A percentile compares a stretch with the other conserved stretches of the same genome.
These are phyloP conservation scores for Psilocybe cyanescens DNA, from an alignment of 768 basidiomycete species.

Conservation along the genomic window DNA sequence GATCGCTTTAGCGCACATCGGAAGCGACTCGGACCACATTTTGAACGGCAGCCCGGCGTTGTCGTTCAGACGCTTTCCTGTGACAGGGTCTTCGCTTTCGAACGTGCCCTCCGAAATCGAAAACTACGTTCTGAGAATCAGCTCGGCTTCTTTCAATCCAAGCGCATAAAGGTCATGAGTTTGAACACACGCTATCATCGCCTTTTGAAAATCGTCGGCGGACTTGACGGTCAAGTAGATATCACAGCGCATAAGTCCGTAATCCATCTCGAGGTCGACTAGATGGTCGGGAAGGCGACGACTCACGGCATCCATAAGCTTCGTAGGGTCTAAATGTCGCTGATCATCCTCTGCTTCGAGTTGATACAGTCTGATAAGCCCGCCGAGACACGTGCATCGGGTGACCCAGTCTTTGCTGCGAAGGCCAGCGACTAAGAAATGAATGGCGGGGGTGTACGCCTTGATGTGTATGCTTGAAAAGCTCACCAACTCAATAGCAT, in stretches of 20 bases:
- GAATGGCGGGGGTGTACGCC: constrained; percentile 43
- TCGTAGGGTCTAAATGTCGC: constrained; percentile 50
- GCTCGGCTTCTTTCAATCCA: constrained; percentile 49
- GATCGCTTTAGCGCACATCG: constrained; percentile 60
- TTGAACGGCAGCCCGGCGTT: constrained; percentile 62
- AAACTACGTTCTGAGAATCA: constrained; percentile 64
- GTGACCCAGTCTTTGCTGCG: constrained; percentile 57
- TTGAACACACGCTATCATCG: constrained; percentile 53
- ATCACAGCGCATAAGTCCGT: constrained; percentile 53
- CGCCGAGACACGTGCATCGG: constrained; percentile 55
- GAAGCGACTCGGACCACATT: constrained; percentile 61
- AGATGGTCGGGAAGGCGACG: constrained; percentile 51
- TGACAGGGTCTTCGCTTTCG: constrained; percentile 44
- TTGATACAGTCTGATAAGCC: constrained; percentile 53
- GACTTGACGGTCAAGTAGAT: constrained; percentile 44
- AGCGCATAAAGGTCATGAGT: constrained; percentile 55
- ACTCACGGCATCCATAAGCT: constrained; percentile 44
- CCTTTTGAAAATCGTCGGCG: constrained; percentile 48
- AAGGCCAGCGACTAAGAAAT: constrained; percentile 59
- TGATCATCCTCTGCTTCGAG: constrained; percentile 47
- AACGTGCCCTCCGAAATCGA: constrained; percentile 62
- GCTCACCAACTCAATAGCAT: constrained; percentile 52
- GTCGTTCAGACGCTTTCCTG: constrained; percentile 42
- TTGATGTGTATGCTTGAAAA: constrained; percentile 48
- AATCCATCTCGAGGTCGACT: constrained; percentile 46